phyloP scores from a whole-genome alignment of 2,329 filamentous ascomycete species.

The Penicillium griseofulvum region DNA sequence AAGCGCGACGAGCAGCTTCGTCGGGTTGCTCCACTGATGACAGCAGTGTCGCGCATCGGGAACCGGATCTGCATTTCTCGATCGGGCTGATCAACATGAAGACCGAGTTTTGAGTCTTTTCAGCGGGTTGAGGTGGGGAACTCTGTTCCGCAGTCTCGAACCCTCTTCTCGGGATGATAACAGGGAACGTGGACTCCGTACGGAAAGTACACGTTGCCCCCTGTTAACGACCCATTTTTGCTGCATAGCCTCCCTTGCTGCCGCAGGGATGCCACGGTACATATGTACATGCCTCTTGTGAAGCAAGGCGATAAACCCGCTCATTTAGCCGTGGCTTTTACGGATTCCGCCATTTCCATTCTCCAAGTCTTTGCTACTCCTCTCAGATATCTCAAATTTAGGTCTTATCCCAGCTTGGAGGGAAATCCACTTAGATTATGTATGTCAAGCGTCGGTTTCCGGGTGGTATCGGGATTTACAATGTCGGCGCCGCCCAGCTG shows the following conservation, averaged over 20 bases:
- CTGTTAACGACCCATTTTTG: neutral
- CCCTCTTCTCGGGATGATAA: neutral
- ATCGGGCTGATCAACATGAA: constrained; percentile 1
- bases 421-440: neutral
- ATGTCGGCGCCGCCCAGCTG: neutral
- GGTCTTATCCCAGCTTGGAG: neutral
- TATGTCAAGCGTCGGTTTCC: neutral
- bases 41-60: constrained; percentile 13
- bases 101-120: neutral
- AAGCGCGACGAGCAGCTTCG: neutral
- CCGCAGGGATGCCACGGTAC: neutral
- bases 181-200: neutral
- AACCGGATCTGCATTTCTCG: constrained; percentile 20
- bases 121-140: neutral
- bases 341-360: neutral
- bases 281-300: neutral
- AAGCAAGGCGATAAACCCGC: neutral
- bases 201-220: neutral
- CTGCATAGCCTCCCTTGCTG: neutral
- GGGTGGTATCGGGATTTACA: neutral
- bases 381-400: neutral
- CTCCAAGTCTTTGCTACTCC: neutral
- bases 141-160: neutral
- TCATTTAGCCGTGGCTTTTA: neutral
- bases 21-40: neutral